Conservation (phyloP, 106 monocot species). For the Dactylorhiza incarnata region DNA sequence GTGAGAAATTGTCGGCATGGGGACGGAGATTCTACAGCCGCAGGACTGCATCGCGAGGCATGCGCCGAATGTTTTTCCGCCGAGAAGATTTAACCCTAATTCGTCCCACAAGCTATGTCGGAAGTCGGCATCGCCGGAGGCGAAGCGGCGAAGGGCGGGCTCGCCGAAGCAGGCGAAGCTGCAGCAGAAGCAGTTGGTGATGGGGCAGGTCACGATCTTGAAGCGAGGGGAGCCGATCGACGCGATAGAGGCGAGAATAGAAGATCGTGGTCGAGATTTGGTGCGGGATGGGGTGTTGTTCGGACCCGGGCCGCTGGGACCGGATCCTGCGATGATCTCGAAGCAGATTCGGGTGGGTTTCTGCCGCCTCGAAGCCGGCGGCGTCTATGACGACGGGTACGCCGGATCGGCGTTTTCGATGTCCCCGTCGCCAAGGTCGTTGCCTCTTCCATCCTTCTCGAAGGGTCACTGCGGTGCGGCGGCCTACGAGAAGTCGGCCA, state of each 20-base stretch:
- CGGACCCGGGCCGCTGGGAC: not conserved
- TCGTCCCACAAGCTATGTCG: not conserved
- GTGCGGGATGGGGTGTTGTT: not conserved
- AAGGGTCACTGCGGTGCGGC: not conserved
- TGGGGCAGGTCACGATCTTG: conserved; percentile 9
- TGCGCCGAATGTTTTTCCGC: too few relatives aligned
- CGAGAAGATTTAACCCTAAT: not conserved
- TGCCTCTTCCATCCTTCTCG: conserved; percentile 10
- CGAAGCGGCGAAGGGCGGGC: not conserved
- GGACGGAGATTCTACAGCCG: conserved; percentile 9
- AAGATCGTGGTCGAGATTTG: not conserved
- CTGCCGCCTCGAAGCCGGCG: not conserved
- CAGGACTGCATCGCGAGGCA: not conserved
- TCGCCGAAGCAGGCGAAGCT: not conserved
- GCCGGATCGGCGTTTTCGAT: conserved; percentile 14
- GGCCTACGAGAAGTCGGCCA: not conserved
- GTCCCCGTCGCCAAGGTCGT: conserved; percentile 11
- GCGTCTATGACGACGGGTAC: not conserved
- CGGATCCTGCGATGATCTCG: conserved; percentile 3
- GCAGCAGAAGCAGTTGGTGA: not conserved
- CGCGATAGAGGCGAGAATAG: not conserved
- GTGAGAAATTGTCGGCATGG: not conserved
- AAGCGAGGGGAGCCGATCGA: not conserved
- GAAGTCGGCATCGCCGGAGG: not conserved
- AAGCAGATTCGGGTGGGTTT: not conserved